Evolutionary conservation across 2,329 filamentous ascomycete genomes (phyloP).

Genomic region (Metarhizium robertsii): DNA sequence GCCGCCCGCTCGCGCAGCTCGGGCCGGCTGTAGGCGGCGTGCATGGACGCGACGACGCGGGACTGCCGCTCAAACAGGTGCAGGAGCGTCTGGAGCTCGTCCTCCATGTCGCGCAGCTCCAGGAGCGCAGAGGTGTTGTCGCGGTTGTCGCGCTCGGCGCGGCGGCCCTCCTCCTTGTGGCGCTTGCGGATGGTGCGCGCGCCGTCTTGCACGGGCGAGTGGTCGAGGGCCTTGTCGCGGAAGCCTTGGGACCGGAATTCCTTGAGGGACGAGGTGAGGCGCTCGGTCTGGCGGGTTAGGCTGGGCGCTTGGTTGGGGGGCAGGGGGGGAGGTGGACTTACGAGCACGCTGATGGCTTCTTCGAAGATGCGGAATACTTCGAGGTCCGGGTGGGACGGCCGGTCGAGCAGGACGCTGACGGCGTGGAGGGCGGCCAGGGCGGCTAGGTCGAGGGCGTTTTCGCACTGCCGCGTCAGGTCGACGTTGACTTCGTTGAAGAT

Average conservation of each 20-base stretch:
- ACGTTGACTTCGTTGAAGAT: slow-evolving; percentile 59
- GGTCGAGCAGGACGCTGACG: slow-evolving; percentile 51
- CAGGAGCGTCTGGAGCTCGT: slow-evolving; percentile 49
- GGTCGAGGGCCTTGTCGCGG: slow-evolving; percentile 31
- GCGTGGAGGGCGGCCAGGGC: slow-evolving; percentile 53
- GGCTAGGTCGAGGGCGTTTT: slow-evolving; percentile 52
- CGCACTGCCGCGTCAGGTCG: slow-evolving; percentile 51
- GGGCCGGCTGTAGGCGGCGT: slow-evolving; percentile 29
- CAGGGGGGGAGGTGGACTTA: slow-evolving; percentile 18
- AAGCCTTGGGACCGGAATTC: slow-evolving; percentile 51
- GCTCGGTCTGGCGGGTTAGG: slow-evolving; percentile 38
- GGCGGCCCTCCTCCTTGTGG: slow-evolving; percentile 29
- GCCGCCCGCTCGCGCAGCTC: slow-evolving; percentile 31
- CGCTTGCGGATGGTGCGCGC: slow-evolving; percentile 27
- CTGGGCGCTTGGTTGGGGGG: background rate
- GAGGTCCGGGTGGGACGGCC: slow-evolving; percentile 49
- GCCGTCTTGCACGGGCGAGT: slow-evolving; percentile 31
- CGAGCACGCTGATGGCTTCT: slow-evolving; percentile 54
- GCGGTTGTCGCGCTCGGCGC: slow-evolving; percentile 48
- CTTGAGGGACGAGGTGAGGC: slow-evolving; percentile 53
- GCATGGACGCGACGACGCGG: slow-evolving; percentile 38
- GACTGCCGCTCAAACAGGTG: slow-evolving; percentile 50
- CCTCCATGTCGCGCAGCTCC: slow-evolving; percentile 55
- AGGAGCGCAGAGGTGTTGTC: slow-evolving; percentile 54
- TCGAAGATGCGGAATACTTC: slow-evolving; percentile 58